Base-by-base conservation (phyloP, 345 rosid genomes). In the Rubroshorea leprosula region DNA sequence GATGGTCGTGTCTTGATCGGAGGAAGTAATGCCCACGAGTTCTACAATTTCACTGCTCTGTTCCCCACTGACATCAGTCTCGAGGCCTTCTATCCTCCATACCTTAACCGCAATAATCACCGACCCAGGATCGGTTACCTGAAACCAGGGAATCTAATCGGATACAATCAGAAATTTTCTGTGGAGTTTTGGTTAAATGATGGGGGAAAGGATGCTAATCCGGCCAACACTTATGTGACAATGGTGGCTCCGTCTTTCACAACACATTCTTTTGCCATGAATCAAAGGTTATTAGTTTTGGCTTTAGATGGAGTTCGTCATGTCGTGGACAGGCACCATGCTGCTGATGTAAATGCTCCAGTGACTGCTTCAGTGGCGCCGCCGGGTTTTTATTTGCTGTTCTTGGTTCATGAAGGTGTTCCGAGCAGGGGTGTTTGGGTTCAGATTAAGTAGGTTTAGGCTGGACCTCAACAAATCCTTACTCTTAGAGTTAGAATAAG, bases 261-360 rank as follows among this genome's bases (percentile, higher is more conserved):
- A 6, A 75, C 86, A 5, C 91, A 87, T 72, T 87, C 87, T 8
- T 72, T 78, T 44, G 66, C 90, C 0, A 85, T 83, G 76, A 78
- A 73, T 15, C 91, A 87, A 39, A 82, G 90, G 26, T 51, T 84
- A 38, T 61, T 87, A 29, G 77, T 81, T 46, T 70, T 87, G 74
- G 68, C 72, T 17, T 17, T 54, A 13, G 52, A 20, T 0, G 48
- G 51, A 2, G 53, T 64, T 16, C 14, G 5, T 25, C 58, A 49
- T 12, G 6, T 20, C 1, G 0, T 13, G 1, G 27, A 26, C 0
- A 12, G 44, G 0, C 17, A 26, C 31, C 57, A 60, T 60, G 29
- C n/a, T 49, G 54, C 45, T 9, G 29, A 61, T 11, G 66, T 43
- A 0, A 4, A 19, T 12, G 53, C 73, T 1, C 86, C 81, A 12